These are phyloP conservation scores for Populus deltoides DNA, from an alignment of 345 rosid genomes.

Conservation along the genomic window DNA sequence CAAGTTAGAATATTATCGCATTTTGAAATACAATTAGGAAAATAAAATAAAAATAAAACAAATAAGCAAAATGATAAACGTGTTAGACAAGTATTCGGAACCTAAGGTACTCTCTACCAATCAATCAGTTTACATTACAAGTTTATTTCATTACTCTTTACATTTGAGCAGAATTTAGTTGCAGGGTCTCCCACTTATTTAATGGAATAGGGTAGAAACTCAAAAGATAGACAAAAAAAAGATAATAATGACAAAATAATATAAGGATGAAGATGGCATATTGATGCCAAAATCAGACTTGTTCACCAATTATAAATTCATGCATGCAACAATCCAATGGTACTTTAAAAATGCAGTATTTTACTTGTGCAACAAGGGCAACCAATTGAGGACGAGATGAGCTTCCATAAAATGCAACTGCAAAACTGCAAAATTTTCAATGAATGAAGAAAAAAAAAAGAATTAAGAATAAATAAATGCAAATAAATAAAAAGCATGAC, in stretches of 20 bases:
- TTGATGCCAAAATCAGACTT: neutral
- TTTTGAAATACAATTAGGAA: too few species aligned
- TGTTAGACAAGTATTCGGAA: too few species aligned
- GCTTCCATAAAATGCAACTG: conserved; percentile 75
- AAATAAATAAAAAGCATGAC: too few species aligned
- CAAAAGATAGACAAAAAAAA: too few species aligned
- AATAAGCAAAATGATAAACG: too few species aligned
- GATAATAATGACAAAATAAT: too few species aligned
- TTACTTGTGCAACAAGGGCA: conserved; percentile 90
- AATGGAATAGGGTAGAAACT: neutral
- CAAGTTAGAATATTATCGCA: too few species aligned
- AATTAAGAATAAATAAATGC: too few species aligned
- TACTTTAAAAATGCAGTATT: conserved; percentile 9
- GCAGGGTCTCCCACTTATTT: neutral
- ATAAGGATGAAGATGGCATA: too few species aligned
- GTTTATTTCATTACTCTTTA: neutral
- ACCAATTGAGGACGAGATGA: conserved; percentile 70
- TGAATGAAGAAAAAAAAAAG: neutral
- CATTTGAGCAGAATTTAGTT: neutral
- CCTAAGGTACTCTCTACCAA: too few species aligned
- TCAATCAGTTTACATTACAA: too few species aligned
- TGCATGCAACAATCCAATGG: neutral
- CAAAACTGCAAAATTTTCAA: conserved; percentile 47
- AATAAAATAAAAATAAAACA: too few species aligned
- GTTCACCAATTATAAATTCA: neutral